Evolutionary conservation across 805 yeast species (phyloP).

Genomic region (Brettanomyces anomalus): DNA sequence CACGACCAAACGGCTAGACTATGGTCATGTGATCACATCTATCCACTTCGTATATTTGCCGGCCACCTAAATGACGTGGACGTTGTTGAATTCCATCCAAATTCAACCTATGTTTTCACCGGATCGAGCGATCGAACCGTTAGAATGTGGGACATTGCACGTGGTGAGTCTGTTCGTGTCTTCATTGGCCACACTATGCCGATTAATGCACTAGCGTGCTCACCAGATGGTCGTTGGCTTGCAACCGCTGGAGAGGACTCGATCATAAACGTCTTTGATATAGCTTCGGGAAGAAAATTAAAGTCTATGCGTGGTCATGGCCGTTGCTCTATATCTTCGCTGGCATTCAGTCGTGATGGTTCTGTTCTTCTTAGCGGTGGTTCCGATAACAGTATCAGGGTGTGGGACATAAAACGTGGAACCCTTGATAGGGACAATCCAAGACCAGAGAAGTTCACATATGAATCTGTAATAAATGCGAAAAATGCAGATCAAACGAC

Average conservation of each 20-base stretch:
- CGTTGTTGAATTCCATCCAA: conserved; percentile 91
- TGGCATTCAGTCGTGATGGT: conserved; percentile 82
- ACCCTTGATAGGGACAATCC: conserved; percentile 76
- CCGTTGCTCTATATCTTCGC: conserved; percentile 71
- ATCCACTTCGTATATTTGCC: conserved; percentile 91
- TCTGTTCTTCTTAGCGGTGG: conserved; percentile 85
- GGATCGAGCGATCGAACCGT: conserved; percentile 95
- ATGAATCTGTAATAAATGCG: conserved; percentile 25
- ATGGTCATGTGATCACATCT: conserved; percentile 97
- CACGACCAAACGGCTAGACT: conserved; percentile 96
- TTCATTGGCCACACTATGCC: conserved; percentile 93
- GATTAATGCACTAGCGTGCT: conserved; percentile 73
- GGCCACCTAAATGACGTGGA: conserved; percentile 97
- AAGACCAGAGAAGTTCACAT: conserved; percentile 45
- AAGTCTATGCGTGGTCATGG: conserved; percentile 96
- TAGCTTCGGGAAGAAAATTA: conserved; percentile 79
- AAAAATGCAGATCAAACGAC: conserved; percentile 16
- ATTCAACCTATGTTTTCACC: conserved; percentile 87
- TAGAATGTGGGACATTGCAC: conserved; percentile 94
- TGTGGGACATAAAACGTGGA: conserved; percentile 89
- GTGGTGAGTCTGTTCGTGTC: conserved; percentile 83
- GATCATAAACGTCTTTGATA: conserved; percentile 85
- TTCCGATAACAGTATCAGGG: conserved; percentile 85
- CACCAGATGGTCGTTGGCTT: conserved; percentile 96
- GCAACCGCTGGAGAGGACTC: conserved; percentile 95